Evolutionary conservation across 2,329 filamentous ascomycete genomes (phyloP).

Genomic region (Gremmenia infestans): DNA sequence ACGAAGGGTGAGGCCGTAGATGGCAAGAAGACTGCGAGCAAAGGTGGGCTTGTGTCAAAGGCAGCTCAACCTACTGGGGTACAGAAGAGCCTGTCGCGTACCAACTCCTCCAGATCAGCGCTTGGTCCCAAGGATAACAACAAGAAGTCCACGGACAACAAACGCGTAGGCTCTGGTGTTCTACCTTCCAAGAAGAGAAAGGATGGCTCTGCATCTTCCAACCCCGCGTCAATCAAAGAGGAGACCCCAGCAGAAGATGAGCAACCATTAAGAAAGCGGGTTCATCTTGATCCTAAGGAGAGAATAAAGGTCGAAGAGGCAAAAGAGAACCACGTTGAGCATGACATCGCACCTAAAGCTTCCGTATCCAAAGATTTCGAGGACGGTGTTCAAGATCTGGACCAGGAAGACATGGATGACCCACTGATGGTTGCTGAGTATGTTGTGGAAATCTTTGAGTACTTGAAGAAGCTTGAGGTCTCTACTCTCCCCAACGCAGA

Average conservation of each 20-base stretch:
- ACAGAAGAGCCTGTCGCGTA: slow-evolving; percentile 59
- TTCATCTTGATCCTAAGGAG: slow-evolving; percentile 51
- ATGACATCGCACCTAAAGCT: slow-evolving; percentile 26
- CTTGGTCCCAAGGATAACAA: slow-evolving; percentile 58
- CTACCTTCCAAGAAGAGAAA: slow-evolving; percentile 65
- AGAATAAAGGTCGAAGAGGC: slow-evolving; percentile 33
- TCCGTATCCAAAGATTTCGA: slow-evolving; percentile 26
- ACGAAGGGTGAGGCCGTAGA: slow-evolving; percentile 69
- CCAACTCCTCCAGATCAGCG: slow-evolving; percentile 55
- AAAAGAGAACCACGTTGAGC: slow-evolving; percentile 34
- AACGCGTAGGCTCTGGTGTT: slow-evolving; percentile 69
- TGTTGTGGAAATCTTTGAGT: slow-evolving; percentile 94
- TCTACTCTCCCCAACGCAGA: slow-evolving; percentile 79
- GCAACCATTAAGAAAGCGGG: slow-evolving; percentile 65
- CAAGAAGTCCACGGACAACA: slow-evolving; percentile 63
- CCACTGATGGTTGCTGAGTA: slow-evolving; percentile 98
- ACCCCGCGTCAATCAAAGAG: slow-evolving; percentile 54
- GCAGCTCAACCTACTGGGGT: slow-evolving; percentile 75
- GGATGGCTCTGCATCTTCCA: slow-evolving; percentile 47
- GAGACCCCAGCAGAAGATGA: slow-evolving; percentile 56
- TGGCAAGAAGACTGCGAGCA: slow-evolving; percentile 70
- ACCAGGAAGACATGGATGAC: slow-evolving; percentile 84
- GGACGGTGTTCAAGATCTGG: slow-evolving; percentile 59
- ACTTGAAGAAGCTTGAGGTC: slow-evolving; percentile 81
- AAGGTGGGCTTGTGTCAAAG: slow-evolving; percentile 72